phyloP scores from a whole-genome alignment of 176 grass and related monocot species.

The Rhynchospora pubera region DNA sequence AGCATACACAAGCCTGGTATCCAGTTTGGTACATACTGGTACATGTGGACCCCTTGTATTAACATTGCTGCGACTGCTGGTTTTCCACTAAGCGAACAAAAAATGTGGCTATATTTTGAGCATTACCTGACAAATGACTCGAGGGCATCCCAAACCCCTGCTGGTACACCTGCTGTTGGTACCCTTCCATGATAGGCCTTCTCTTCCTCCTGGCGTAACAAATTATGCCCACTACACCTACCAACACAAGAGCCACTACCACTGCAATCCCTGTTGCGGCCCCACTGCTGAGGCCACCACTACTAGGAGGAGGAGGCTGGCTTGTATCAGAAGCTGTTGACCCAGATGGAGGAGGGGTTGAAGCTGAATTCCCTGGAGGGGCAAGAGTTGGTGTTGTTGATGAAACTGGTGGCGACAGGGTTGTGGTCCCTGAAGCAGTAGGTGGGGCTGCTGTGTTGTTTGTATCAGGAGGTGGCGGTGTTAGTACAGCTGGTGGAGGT shows the following conservation, averaged over 20 bases:
- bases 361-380: neutral
- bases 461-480: constrained; percentile 20
- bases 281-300: constrained; percentile 37
- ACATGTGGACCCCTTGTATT: neutral
- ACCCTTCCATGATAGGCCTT: constrained; percentile 26
- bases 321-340: neutral
- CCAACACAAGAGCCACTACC: constrained; percentile 31
- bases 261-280: constrained; percentile 31
- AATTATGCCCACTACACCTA: constrained; percentile 39
- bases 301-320: constrained; percentile 1
- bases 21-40: neutral
- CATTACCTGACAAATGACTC: constrained; percentile 36
- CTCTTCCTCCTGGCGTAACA: constrained; percentile 44
- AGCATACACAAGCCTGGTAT: neutral
- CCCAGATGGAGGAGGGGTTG: neutral
- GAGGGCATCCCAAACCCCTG: constrained; percentile 38
- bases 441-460: constrained; percentile 8
- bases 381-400: constrained; percentile 9
- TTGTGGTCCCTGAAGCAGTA: constrained; percentile 22
- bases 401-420: neutral
- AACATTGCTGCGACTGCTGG: neutral
- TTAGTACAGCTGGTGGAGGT: constrained; percentile 15
- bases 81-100: neutral
- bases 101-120: neutral
- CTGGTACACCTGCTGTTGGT: constrained; percentile 39